Base-by-base conservation (phyloP, 164 flowering plant genomes). In the Saururus chinensis region DNA sequence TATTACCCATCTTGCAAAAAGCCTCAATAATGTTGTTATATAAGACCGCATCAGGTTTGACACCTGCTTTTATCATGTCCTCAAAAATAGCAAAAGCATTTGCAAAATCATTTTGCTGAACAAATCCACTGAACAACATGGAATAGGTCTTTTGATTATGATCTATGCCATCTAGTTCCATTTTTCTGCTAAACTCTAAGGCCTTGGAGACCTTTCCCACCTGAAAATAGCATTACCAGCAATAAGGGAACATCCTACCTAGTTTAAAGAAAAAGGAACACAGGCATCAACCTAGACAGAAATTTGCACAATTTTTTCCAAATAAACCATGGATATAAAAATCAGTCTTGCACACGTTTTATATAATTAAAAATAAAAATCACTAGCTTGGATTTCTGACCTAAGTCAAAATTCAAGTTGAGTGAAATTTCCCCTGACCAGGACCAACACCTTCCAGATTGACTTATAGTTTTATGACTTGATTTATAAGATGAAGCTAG, bases 101-200 rank as follows among this genome's bases (percentile, higher is more conserved):
- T 30, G 96, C 87, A 95, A 95, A 90, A 73, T 95, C 99, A 71
- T 85, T 87, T 60, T 91, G 76, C 60, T 78, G 81, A 23, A 91
- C 60, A 67, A 87, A 95, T 40, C 99, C 96, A 74, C 82, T 84
- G 42, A 95, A 84, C 79, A 95, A 70, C 97, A 95, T 95, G 21
- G 97, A 90, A 72, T 90, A 95, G 41, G 97, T 95, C 80, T 95
- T 90, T 81, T 84, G 73, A 74, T 95, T 95, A 69, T 95, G 99
- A 54, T 76, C 81, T 71, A 95, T 84, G 53, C 97, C 97, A 67
- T 67, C 68, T 26, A 60, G 68, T 79, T 83, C 78, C 99, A 95
- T 95, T 69, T 45, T 68, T 71, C 76, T 76, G 84, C 96, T 80
- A 42, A 87, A 68, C 70, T 95, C 96, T 57, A 95, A 69, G 30